Conservation (phyloP, 176 grass and related monocot species). For the Echinochloa phyllopogon region DNA sequence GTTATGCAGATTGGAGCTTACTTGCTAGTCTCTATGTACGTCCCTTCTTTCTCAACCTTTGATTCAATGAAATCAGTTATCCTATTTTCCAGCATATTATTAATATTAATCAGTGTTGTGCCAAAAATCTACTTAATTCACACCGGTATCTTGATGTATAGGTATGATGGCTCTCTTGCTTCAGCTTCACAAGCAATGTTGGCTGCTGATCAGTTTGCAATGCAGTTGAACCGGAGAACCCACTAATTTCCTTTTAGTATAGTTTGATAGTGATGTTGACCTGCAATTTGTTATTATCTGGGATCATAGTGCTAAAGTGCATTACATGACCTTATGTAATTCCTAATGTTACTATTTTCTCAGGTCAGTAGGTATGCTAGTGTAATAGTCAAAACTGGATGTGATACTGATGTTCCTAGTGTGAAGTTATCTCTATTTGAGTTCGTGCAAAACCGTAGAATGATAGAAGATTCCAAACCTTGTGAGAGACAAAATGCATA, state of each 20-base stretch:
- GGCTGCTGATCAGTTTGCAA: conserved; percentile 74
- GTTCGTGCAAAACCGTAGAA: background rate
- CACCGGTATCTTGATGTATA: conserved; percentile 30
- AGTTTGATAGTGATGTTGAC: conserved; percentile 12
- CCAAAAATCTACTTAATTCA: background rate
- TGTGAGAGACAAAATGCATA: background rate
- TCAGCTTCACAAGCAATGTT: conserved; percentile 82
- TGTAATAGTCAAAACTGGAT: conserved; percentile 7
- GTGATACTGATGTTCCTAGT: background rate
- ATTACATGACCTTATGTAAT: background rate
- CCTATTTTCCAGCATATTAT: background rate
- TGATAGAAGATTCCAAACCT: background rate
- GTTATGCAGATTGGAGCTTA: conserved; percentile 80
- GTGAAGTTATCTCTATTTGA: conserved; percentile 7
- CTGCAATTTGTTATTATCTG: background rate
- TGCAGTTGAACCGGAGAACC: conserved; percentile 64
- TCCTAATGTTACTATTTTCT: background rate
- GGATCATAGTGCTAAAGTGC: conserved; percentile 1
- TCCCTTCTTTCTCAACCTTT: conserved; percentile 38
- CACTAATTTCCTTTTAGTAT: conserved; percentile 46
- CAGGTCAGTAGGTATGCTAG: background rate
- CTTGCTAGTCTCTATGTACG: conserved; percentile 77
- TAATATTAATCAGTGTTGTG: background rate
- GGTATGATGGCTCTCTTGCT: conserved; percentile 90
- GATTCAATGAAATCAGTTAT: background rate